These are phyloP conservation scores for Moniliella sp. DNA, from an alignment of 1,284 basidiomycete genomes.

Conservation along the genomic window DNA sequence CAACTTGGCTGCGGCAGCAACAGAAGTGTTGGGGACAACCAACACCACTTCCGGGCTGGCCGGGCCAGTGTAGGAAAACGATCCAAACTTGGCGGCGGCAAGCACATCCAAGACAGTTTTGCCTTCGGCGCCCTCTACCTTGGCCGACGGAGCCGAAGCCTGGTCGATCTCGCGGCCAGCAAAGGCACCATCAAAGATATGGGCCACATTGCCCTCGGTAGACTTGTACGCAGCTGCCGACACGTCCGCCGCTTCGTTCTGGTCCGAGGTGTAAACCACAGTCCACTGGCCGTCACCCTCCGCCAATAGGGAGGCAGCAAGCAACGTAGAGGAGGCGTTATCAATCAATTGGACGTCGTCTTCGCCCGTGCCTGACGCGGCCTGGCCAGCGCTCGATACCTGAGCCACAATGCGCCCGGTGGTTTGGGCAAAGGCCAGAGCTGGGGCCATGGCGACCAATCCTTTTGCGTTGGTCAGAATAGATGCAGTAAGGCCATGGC, in stretches of 20 bases:
- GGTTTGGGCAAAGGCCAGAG: too few relatives aligned
- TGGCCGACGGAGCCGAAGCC: conserved; percentile 7
- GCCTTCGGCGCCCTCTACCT: conserved; percentile 44
- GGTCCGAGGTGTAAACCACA: too few relatives aligned
- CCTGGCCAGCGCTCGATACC: conserved; percentile 23
- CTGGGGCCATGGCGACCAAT: conserved; percentile 24
- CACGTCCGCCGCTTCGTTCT: conserved; percentile 24
- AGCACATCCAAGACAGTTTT: conserved; percentile 37
- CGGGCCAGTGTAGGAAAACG: conserved; percentile 27
- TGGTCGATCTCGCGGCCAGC: conserved; percentile 19
- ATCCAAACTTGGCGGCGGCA: conserved; percentile 5
- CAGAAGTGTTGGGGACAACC: conserved; percentile 24
- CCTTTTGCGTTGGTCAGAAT: conserved; percentile 27
- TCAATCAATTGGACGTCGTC: too few relatives aligned
- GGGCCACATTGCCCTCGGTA: conserved; percentile 14
- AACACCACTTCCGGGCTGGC: conserved; percentile 17
- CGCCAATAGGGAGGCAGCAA: too few relatives aligned
- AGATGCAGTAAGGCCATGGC: too few relatives aligned
- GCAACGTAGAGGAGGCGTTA: too few relatives aligned
- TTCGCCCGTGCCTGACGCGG: too few relatives aligned
- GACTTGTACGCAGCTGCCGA: conserved; percentile 23
- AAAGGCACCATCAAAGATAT: conserved; percentile 32
- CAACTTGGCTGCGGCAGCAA: conserved; percentile 17
- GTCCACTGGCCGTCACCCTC: too few relatives aligned
- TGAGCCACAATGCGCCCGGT: conserved; percentile 31